Base-by-base conservation (phyloP, 1,139 yeast genomes). In the Hemisphaericaspora xylofermentans region DNA sequence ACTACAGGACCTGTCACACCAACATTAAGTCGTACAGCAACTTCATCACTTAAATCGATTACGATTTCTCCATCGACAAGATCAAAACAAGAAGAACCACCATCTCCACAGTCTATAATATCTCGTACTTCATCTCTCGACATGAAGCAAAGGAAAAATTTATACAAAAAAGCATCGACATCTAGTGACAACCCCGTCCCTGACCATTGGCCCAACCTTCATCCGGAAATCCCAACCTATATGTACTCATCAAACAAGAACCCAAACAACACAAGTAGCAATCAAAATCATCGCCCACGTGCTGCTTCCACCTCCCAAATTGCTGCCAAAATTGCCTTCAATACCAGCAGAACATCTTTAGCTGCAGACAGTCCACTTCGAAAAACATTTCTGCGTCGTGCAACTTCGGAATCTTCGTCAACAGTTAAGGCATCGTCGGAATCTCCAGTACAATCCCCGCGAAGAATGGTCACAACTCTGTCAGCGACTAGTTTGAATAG, bases 21-120 rank as follows among this genome's bases (percentile, higher is more conserved):
- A 45, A n/a, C 50, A 43, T 31, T 35, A 31, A 21, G 16, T 50
- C 10, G 31, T 40, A 26, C 28, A 2, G 15, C 71, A 2, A 19
- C 22, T 5, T 67, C 71, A 6, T 66, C 72, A 2, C 49, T 68
- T 21, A 68, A 68, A 42, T 65, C 73, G 9, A 58, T 68, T 25
- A 66, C 73, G 3, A 68, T 68, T 6, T 67, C 74, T 4, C 74
- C 74, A 3, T 66, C 69, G 29, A 49, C 61, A 2, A 48, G 70
- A 37, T 45, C 42, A 27, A 43, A 39, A 8, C 36, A 17, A 26
- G 46, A 43, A 15, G 22, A 19, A 6, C 50, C 57, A 4, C 21
- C 38, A 1, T 57, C 62, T 10, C 62, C 63, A 9, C 56, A 49
- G 33, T 57, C 62, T 7, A 41, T 44, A 4, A 22, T 47, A 8